Evolutionary conservation across 257 asterid species (phyloP).

Genomic region (Solanum megistacrolobum): DNA sequence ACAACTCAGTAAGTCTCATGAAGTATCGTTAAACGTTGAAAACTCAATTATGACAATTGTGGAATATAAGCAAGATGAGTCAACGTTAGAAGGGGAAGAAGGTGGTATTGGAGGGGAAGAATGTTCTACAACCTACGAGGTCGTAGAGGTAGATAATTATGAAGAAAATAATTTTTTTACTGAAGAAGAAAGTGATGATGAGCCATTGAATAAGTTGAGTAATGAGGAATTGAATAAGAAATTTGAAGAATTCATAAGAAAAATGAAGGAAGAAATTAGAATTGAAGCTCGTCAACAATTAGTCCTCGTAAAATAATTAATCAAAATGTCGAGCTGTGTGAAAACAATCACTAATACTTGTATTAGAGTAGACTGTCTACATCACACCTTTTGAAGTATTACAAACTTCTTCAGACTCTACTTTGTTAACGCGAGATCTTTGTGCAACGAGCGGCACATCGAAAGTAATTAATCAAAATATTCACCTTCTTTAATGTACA

Average conservation of each 20-base stretch:
- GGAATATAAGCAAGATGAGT: background rate
- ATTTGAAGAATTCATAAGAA: constrained; percentile 30
- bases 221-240: constrained; percentile 28
- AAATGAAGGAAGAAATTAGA: constrained; percentile 29
- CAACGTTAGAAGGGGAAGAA: background rate
- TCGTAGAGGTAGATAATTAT: background rate
- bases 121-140: background rate
- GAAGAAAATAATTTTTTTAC: background rate
- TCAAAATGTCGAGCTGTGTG: background rate
- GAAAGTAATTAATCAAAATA: background rate
- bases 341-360: background rate
- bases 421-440: fast-evolving
- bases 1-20: background rate
- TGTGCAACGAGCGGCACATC: background rate
- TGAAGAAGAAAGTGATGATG: constrained; percentile 2
- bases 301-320: constrained; percentile 11
- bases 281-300: constrained; percentile 20
- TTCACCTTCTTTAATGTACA: background rate
- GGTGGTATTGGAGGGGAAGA: background rate
- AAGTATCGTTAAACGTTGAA: background rate
- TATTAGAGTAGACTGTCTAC: background rate
- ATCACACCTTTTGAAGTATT: background rate
- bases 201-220: constrained; percentile 6
- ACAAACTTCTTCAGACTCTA: background rate
- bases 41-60: background rate